Evolutionary conservation across 257 asterid species (phyloP), one percentile per base, ranked within the genome.

Genomic region (Solanum habrochaites): DNA sequence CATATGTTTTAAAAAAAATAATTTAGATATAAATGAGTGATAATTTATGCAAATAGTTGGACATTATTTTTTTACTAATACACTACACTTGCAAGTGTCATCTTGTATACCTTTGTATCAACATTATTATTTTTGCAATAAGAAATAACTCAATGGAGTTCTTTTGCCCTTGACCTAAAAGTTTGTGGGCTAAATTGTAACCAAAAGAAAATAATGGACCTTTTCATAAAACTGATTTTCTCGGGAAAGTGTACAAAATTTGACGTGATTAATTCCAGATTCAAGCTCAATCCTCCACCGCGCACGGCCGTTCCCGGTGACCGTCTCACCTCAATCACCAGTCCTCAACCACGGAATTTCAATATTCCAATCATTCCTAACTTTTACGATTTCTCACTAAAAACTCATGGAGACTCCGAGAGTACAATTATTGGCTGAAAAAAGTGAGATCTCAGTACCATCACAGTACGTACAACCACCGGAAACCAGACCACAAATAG

Each of bases 391-490:
- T 47, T 47, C 9, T 29, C 10, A 29, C 29, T 18, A 5, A 47
- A 35, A 75, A 78, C 18, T 49, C 29, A 81, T 81, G 85, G 85
- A 81, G 66, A n/a, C 85, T 49, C 11, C 18, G 29, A 91, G 98
- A 89, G 99, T 97, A 43, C 98, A 97, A 77, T 88, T 92, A 72
- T 77, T 97, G 80, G 94, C 91, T 45, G 90, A 87, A 88, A 90
- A 87, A 58, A 93, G 91, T 18, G 85, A 88, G 84, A 52, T 86
- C 45, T 88, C 83, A 0, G 98, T 96, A 42, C 99, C 98, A 25
- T 89, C 94, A 37, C 91, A 93, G 45, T 97, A 92, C 77, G 88
- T 97, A 62, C 99, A 97, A 88, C 97, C 98, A 13, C 90, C 86
- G 2, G 93, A 93, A 72, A 93, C 90, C 81, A 86, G 98, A 72